Conservation (phyloP, 106 monocot genomes). For the Apostasia shenzhenica region DNA sequence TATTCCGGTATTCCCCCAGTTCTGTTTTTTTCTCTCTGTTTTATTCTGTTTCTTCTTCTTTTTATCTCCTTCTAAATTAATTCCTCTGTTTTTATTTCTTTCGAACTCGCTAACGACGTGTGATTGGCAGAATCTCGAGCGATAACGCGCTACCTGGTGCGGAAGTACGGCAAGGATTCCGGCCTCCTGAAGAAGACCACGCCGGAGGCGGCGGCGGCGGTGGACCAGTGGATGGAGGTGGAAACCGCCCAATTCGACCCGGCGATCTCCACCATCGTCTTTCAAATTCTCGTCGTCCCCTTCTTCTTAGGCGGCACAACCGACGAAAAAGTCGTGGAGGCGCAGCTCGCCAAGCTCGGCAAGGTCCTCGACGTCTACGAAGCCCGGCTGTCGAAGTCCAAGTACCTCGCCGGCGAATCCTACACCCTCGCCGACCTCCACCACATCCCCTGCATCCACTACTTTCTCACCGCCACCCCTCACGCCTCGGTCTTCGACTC, state of each 20-base stretch:
- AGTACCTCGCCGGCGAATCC: conserved; percentile 42
- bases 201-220: neutral
- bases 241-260: conserved; percentile 50
- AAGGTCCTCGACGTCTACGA: conserved; percentile 60
- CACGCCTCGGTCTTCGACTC: conserved; percentile 31
- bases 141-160: conserved; percentile 19
- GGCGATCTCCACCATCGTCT: conserved; percentile 20
- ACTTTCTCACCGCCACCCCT: conserved; percentile 29
- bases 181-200: conserved; percentile 16
- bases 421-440: conserved; percentile 52
- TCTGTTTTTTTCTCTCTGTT: too few relatives aligned
- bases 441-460: conserved; percentile 20
- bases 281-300: conserved; percentile 28
- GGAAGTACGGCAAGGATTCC: conserved; percentile 11
- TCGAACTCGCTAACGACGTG: neutral
- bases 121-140: conserved; percentile 27
- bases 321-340: conserved; percentile 15
- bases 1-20: too few relatives aligned
- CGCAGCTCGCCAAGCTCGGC: conserved; percentile 20
- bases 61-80: neutral
- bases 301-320: conserved; percentile 10
- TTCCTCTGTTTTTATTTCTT: neutral
- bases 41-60: too few relatives aligned
- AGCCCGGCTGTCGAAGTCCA: conserved; percentile 22
- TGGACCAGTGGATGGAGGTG: conserved; percentile 46